Evolutionary conservation across 768 basidiomycete genomes (phyloP).

Genomic region (Pholiota microspora): DNA sequence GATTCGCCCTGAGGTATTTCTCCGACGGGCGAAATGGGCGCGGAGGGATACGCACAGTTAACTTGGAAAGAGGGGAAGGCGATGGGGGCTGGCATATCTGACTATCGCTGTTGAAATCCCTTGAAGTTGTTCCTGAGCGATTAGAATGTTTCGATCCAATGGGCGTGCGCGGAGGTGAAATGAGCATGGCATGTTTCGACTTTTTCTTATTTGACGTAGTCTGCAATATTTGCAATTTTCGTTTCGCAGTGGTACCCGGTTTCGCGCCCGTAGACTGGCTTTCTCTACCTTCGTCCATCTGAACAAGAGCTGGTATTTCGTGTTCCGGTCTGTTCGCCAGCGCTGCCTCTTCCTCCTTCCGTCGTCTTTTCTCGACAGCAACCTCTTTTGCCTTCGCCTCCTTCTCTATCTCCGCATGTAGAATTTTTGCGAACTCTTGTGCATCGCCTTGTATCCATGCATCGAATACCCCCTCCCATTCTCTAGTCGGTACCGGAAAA

Average conservation of each 20-base stretch:
- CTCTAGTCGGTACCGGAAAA: constrained; percentile 78
- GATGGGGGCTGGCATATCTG: not conserved
- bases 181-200: not conserved
- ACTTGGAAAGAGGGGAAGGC: constrained; percentile 8
- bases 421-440: constrained; percentile 67
- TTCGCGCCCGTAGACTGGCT: not conserved
- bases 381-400: constrained; percentile 54
- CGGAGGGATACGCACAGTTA: constrained; percentile 16
- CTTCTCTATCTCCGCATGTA: constrained; percentile 57
- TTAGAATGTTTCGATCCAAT: not conserved
- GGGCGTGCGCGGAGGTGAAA: constrained; percentile 19
- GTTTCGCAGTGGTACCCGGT: not conserved
- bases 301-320: constrained; percentile 18
- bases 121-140: not conserved
- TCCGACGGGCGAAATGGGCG: constrained; percentile 12
- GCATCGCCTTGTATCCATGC: constrained; percentile 88
- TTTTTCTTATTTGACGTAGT: not conserved
- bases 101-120: not conserved
- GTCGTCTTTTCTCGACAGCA: constrained; percentile 53
- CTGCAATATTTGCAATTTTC: constrained; percentile 2
- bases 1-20: constrained; percentile 14
- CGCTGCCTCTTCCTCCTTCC: constrained; percentile 47
- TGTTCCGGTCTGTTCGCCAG: constrained; percentile 16
- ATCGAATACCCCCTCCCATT: constrained; percentile 92
- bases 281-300: constrained; percentile 1